These are phyloP conservation scores for Ascoidea tarda DNA, from an alignment of 805 yeast genomes.

Conservation along the genomic window DNA sequence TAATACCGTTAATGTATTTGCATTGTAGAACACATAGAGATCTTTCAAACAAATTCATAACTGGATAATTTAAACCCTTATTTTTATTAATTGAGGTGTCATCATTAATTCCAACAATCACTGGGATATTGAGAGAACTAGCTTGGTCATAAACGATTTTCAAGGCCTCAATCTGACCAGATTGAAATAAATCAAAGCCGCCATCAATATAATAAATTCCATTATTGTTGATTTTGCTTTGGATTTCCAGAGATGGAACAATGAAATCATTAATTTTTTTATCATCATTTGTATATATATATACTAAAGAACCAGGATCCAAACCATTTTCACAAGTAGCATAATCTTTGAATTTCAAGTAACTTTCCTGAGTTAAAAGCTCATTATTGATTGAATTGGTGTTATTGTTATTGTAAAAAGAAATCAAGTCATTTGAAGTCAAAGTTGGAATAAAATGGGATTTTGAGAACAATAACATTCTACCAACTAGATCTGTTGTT, in stretches of 20 bases:
- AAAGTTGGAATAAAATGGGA: conserved; percentile 37
- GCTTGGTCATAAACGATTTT: conserved; percentile 29
- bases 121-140: conserved; percentile 22
- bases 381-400: conserved; percentile 4
- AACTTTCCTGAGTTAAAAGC: conserved; percentile 21
- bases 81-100: conserved; percentile 39
- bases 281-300: conserved; percentile 21
- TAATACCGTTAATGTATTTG: conserved; percentile 63
- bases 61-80: conserved; percentile 57
- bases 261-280: conserved; percentile 20
- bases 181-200: conserved; percentile 83
- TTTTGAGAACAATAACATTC: conserved; percentile 57
- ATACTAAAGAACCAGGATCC: conserved; percentile 43
- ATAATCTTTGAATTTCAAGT: conserved; percentile 34
- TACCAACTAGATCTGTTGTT: conserved; percentile 87
- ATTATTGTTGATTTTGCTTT: conserved; percentile 10
- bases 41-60: conserved; percentile 82
- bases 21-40: conserved; percentile 83
- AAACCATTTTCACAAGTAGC: conserved; percentile 53
- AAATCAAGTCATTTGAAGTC: conserved; percentile 12
- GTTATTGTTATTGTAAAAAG: not conserved
- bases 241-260: conserved; percentile 17
- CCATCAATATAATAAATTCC: conserved; percentile 51
- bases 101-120: conserved; percentile 56
- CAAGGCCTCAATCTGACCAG: conserved; percentile 79